A percentile compares a stretch with the other conserved stretches of the same genome.
These are phyloP conservation scores for Saccharomyces pastorianus DNA, from an alignment of 1,139 yeast genomes.

Conservation along the genomic window DNA sequence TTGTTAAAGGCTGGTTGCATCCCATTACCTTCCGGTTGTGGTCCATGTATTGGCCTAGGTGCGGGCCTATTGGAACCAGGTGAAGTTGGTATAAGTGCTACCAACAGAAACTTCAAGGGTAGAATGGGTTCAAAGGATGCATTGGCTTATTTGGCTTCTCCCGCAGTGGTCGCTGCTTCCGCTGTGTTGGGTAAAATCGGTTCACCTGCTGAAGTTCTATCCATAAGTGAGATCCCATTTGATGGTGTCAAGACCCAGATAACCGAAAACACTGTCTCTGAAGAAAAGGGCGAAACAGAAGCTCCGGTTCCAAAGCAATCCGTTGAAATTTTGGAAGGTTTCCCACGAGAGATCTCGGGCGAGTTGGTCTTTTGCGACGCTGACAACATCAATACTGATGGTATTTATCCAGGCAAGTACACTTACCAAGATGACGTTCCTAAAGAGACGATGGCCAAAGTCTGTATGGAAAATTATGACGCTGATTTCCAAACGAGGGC, in stretches of 20 bases:
- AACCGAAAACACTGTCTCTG: constrained; percentile 26
- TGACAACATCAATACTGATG: constrained; percentile 96
- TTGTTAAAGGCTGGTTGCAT: constrained; percentile 87
- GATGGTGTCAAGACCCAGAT: constrained; percentile 32
- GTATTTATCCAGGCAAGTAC: constrained; percentile 97
- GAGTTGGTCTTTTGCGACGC: constrained; percentile 93
- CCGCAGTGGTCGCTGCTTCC: constrained; percentile 96
- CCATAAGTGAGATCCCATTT: constrained; percentile 30
- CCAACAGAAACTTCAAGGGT: constrained; percentile 96
- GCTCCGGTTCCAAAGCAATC: constrained; percentile 35
- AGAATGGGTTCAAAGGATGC: constrained; percentile 98
- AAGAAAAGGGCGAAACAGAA: constrained; percentile 21
- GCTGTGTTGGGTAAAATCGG: constrained; percentile 91
- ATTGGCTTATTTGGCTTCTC: constrained; percentile 89
- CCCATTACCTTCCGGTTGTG: constrained; percentile 97
- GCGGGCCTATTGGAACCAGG: constrained; percentile 89
- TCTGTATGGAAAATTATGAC: constrained; percentile 98
- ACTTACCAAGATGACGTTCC: constrained; percentile 97
- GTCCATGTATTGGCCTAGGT: constrained; percentile 98
- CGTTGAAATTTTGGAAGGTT: constrained; percentile 77
- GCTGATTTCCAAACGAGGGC: constrained; percentile 75
- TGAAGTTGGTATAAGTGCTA: constrained; percentile 96
- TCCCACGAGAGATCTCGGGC: constrained; percentile 82
- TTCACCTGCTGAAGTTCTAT: constrained; percentile 77
- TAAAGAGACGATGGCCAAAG: constrained; percentile 92